Base-by-base conservation (phyloP, 495 filamentous ascomycete genomes). In the Penicilliopsis zonata region DNA sequence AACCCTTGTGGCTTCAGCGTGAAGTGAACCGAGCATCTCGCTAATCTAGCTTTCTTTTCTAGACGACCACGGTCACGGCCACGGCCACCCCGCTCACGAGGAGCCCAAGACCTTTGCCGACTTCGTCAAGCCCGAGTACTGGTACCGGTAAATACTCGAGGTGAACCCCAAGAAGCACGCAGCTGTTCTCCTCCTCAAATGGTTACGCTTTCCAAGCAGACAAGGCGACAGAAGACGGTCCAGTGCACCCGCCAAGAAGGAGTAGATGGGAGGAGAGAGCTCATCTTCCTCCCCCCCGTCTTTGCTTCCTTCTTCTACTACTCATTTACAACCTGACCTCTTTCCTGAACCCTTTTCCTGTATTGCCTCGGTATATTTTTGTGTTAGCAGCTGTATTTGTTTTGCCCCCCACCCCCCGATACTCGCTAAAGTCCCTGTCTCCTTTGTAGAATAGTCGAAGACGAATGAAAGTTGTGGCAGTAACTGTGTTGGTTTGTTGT, bases 41-140 rank as follows among this genome's bases (percentile, higher is more conserved):
- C 5, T 28, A 12, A 12, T 7, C 21, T n/a, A 7, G 21, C 9
- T 13, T 28, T 13, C 17, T 26, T 5, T 21, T 22, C 6, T 24
- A 50, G 47, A 65, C 42, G 66, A 69, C 40, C 63, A 74, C 48
- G 56, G 41, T 34, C 62, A 72, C 53, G 58, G 50, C 35, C 63
- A 70, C 49, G 60, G 44, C 49, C 55, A 63, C 61, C 70, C 72
- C 45, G 59, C 62, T 49, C 74, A 67, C 52, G 70, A 72, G 58
- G 83, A 90, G 64, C 82, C 84, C 53, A 88, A 90, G 77, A 93
- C 80, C 36, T 85, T 93, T 43, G 82, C 81, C 56, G 78, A 98
- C 72, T 94, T 64, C 65, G 80, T 98, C 55, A 81, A 78, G 73
- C 82, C 85, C 18, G 70, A 90, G 49, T 96, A 96, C 72, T 73